These are phyloP conservation scores for Gypsophila paniculata DNA, from an alignment of 179 eudicot species.

Conservation along the genomic window DNA sequence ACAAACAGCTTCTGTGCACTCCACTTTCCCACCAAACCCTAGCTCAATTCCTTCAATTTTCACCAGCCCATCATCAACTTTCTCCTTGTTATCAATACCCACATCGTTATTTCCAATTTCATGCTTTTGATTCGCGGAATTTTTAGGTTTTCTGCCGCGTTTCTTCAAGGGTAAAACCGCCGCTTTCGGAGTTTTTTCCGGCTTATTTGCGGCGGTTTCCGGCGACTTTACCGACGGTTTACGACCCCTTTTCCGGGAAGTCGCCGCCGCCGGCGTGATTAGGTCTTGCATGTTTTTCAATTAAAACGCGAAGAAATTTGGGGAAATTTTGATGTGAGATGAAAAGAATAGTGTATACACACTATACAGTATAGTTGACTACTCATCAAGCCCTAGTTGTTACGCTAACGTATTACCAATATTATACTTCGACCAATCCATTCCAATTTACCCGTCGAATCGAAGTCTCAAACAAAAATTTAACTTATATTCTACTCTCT, in stretches of 20 bases:
- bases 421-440: too few species aligned
- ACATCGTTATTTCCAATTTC: slow-evolving; percentile 7
- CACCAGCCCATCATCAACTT: slow-evolving; percentile 22
- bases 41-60: not conserved
- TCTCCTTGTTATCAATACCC: slow-evolving; percentile 6
- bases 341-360: not conserved
- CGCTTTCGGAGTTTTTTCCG: slow-evolving; percentile 1
- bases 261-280: slow-evolving; percentile 14
- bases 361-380: too few species aligned
- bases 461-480: too few species aligned
- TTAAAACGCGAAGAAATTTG: not conserved
- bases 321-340: not conserved
- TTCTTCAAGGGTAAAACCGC: slow-evolving; percentile 17
- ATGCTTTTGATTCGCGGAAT: not conserved
- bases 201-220: slow-evolving; percentile 8
- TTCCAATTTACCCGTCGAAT: too few species aligned
- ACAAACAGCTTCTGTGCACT: slow-evolving; percentile 33
- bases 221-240: slow-evolving; percentile 14
- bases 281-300: not conserved
- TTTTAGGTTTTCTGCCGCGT: slow-evolving; percentile 21
- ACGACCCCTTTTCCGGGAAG: slow-evolving; percentile 21
- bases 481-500: too few species aligned
- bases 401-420: too few species aligned
- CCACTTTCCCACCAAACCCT: slow-evolving; percentile 1
- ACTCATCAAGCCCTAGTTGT: too few species aligned